These are phyloP conservation scores for Colletotrichum sp. DNA, from an alignment of 2,329 filamentous ascomycete species.

Conservation along the genomic window DNA sequence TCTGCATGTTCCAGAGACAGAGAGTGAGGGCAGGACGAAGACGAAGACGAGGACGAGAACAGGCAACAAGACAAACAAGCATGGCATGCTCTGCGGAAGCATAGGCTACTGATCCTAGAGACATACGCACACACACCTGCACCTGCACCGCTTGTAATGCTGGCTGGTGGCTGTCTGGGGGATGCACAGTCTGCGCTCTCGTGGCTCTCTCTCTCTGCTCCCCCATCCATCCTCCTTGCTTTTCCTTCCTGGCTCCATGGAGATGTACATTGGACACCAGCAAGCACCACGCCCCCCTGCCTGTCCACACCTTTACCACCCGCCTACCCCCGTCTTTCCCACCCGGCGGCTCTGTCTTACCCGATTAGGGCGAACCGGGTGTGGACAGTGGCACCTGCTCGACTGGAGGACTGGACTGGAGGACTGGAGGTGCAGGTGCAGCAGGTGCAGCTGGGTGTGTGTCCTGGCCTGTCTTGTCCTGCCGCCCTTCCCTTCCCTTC, in stretches of 20 bases:
- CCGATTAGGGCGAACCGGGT: constrained; percentile 13
- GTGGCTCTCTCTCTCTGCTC: neutral
- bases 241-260: neutral
- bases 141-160: neutral
- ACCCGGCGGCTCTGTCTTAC: constrained; percentile 12
- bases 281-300: neutral
- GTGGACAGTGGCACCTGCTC: constrained; percentile 7
- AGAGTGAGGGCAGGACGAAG: neutral
- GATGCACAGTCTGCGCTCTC: neutral
- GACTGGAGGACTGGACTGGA: neutral
- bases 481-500: neutral
- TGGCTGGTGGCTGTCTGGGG: neutral
- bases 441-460: neutral
- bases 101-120: neutral
- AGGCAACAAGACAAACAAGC: neutral
- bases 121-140: neutral
- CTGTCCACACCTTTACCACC: neutral
- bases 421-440: neutral
- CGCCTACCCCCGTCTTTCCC: neutral
- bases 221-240: neutral
- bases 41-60: neutral
- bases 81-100: neutral
- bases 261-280: neutral
- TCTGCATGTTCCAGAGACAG: neutral
- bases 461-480: neutral